Evolutionary conservation across 2,329 filamentous ascomycete species (phyloP).

Genomic region (Hypoxylon sp.): DNA sequence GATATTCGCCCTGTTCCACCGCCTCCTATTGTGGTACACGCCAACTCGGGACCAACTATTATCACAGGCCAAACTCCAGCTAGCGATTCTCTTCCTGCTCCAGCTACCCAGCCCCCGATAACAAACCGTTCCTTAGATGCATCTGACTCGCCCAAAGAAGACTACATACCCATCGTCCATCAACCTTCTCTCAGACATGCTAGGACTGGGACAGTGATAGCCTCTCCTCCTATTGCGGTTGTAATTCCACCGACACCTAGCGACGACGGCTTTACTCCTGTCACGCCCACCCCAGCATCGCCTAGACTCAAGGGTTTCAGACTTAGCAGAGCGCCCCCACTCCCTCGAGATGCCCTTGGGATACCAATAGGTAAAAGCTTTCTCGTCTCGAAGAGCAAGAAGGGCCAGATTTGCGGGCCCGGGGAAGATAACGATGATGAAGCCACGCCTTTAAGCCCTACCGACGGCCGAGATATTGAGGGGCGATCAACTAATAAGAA

Average conservation of each 20-base stretch:
- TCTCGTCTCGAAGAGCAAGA: conserved; percentile 39
- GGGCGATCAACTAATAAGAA: conserved; percentile 41
- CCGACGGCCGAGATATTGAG: conserved; percentile 20
- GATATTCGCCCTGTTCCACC: conserved; percentile 41
- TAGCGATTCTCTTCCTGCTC: conserved; percentile 22
- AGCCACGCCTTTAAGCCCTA: conserved; percentile 45
- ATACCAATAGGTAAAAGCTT: conserved; percentile 47
- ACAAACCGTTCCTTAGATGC: conserved; percentile 33
- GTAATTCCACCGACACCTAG: conserved; percentile 43
- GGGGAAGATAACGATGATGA: conserved; percentile 43
- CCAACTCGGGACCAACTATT: conserved; percentile 28
- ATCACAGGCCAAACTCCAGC: conserved; percentile 37
- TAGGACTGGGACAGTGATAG: conserved; percentile 21
- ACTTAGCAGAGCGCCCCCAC: conserved; percentile 39
- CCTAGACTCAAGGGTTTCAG: conserved; percentile 36
- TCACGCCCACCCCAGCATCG: conserved; percentile 45
- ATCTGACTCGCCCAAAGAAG: conserved; percentile 36
- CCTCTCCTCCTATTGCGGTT: conserved; percentile 27
- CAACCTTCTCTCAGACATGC: conserved; percentile 38
- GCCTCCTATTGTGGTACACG: conserved; percentile 40
- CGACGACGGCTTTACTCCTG: conserved; percentile 49
- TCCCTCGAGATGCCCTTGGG: conserved; percentile 50
- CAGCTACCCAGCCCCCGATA: conserved; percentile 24
- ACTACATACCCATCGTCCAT: conserved; percentile 49
- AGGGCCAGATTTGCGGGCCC: conserved; percentile 16